Percentiles rank a stretch among this genome's conserved stretches.
Conservation (phyloP, 2,329 filamentous ascomycete species). For the Hymenoscyphus salicellus region DNA sequence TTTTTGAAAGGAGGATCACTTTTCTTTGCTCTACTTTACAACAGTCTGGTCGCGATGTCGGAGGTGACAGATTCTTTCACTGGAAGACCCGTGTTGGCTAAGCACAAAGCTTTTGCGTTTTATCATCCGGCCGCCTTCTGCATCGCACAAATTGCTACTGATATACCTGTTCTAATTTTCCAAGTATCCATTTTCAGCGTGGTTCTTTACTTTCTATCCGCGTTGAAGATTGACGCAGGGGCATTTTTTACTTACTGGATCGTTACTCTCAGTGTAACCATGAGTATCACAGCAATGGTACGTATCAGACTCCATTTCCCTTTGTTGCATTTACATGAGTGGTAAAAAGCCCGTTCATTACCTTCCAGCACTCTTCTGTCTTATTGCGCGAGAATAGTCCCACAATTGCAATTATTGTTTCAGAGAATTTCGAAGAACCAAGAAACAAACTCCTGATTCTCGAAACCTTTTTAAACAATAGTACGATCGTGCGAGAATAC, state of each 20-base stretch:
- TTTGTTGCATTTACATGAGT: too few relatives aligned
- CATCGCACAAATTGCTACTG: conserved; percentile 59
- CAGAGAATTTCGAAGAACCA: too few relatives aligned
- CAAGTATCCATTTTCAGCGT: conserved; percentile 42
- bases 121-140: conserved; percentile 64
- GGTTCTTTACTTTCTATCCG: conserved; percentile 58
- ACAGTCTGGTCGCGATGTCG: conserved; percentile 65
- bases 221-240: conserved; percentile 53
- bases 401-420: too few relatives aligned
- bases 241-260: conserved; percentile 63
- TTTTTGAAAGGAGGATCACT: conserved; percentile 61
- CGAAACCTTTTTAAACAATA: too few relatives aligned
- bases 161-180: conserved; percentile 57
- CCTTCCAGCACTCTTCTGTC: too few relatives aligned
- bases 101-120: conserved; percentile 66
- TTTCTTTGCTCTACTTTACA: conserved; percentile 61
- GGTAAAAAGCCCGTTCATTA: too few relatives aligned
- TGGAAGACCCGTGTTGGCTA: conserved; percentile 65
- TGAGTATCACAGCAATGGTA: conserved; percentile 56
- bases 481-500: too few relatives aligned
- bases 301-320: too few relatives aligned
- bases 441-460: too few relatives aligned
- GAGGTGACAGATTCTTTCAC: conserved; percentile 74
- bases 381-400: too few relatives aligned
- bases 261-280: conserved; percentile 60